These are phyloP conservation scores for Eimeria brunetti DNA, from an alignment of 169 alveolate genomes.

Conservation along the genomic window DNA sequence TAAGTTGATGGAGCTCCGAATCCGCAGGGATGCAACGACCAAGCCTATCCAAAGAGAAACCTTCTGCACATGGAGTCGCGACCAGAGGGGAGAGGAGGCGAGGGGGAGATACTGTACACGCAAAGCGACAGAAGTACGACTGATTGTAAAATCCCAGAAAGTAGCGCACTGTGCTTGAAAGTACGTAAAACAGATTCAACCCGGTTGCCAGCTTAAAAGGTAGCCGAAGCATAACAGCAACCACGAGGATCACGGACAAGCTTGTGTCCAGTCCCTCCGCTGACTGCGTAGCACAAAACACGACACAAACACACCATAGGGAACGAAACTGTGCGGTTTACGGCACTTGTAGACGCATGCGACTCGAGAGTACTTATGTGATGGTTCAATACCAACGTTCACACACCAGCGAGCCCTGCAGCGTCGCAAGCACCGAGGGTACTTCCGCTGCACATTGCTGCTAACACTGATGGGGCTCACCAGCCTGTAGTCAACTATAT, in stretches of 20 bases:
- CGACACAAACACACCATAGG: background rate
- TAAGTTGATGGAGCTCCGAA: slow-evolving; percentile 11
- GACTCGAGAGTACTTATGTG: background rate
- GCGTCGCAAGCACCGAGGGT: background rate
- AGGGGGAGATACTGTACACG: slow-evolving; percentile 50
- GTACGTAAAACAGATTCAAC: slow-evolving; percentile 25
- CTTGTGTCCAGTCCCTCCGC: slow-evolving; percentile 62
- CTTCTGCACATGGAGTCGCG: slow-evolving; percentile 16
- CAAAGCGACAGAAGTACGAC: slow-evolving; percentile 67
- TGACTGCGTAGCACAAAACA: slow-evolving; percentile 27
- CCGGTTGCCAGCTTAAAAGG: slow-evolving; percentile 66
- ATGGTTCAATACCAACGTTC: background rate
- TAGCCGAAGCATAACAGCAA: slow-evolving; percentile 63
- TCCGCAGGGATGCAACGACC: slow-evolving; percentile 19
- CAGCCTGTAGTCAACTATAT: slow-evolving; percentile 48
- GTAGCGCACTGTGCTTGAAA: slow-evolving; percentile 61
- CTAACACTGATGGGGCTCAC: background rate
- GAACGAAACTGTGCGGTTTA: background rate
- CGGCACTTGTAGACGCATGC: background rate
- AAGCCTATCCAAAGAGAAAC: slow-evolving; percentile 37
- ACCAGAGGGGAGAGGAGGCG: slow-evolving; percentile 29
- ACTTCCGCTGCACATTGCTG: background rate
- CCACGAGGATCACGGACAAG: slow-evolving; percentile 44
- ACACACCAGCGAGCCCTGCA: background rate
- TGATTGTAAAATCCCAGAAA: slow-evolving; percentile 53